phyloP scores from a whole-genome alignment of 2,329 filamentous ascomycete genomes.

The Aspergillus bombycis region DNA sequence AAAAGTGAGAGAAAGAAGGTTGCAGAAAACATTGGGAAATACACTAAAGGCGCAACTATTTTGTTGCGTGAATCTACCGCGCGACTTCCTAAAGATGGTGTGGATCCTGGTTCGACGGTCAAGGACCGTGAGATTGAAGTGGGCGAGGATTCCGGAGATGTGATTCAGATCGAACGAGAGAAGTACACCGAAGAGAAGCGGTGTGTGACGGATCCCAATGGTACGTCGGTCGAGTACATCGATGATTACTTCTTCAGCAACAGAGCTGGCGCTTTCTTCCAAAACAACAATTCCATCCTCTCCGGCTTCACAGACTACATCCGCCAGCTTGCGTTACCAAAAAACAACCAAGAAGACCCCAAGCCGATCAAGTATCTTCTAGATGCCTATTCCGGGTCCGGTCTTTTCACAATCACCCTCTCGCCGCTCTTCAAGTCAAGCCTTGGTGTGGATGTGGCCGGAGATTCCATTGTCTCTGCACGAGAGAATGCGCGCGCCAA shows the following conservation, averaged over 20 bases:
- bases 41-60: constrained; percentile 82
- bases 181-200: constrained; percentile 76
- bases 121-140: constrained; percentile 30
- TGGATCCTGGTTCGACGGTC: constrained; percentile 24
- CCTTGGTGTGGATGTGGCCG: constrained; percentile 87
- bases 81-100: constrained; percentile 50
- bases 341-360: constrained; percentile 34
- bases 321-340: constrained; percentile 72
- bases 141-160: constrained; percentile 42
- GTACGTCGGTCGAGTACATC: constrained; percentile 83
- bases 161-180: constrained; percentile 60
- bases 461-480: constrained; percentile 76
- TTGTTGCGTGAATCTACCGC: constrained; percentile 83
- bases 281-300: constrained; percentile 99
- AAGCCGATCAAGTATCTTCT: constrained; percentile 79
- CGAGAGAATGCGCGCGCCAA: constrained; percentile 79
- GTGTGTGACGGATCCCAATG: constrained; percentile 85
- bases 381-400: constrained; percentile 95
- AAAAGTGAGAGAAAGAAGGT: constrained; percentile 78
- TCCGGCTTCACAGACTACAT: constrained; percentile 85
- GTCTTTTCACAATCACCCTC: constrained; percentile 94
- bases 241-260: constrained; percentile 84
- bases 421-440: constrained; percentile 77
- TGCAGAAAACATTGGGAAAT: constrained; percentile 68
- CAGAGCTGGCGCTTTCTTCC: constrained; percentile 93